phyloP scores from a whole-genome alignment of 1,284 basidiomycete genomes.

The Leccinum solheimii region DNA sequence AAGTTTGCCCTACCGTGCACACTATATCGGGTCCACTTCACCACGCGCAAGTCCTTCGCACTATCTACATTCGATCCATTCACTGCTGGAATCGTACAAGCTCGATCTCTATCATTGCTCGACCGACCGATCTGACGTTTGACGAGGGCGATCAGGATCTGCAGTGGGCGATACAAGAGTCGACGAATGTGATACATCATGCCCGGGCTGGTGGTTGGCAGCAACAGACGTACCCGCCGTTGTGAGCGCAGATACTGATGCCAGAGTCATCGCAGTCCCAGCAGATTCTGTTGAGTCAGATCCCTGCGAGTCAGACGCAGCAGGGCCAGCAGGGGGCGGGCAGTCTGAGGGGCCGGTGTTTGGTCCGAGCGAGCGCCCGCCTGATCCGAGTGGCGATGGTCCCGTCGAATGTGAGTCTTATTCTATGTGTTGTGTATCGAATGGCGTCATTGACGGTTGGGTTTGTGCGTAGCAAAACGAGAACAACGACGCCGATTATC shows the following conservation, averaged over 20 bases:
- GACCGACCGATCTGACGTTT: conserved; percentile 52
- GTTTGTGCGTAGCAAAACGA: conserved; percentile 27
- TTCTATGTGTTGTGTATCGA: not conserved
- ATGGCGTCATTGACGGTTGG: conserved; percentile 2
- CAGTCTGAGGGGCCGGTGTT: conserved; percentile 42
- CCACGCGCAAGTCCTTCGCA: too few relatives aligned
- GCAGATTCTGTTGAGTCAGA: not conserved
- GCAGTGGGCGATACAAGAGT: conserved; percentile 52
- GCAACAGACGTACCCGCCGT: conserved; percentile 14
- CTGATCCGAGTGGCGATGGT: conserved; percentile 66
- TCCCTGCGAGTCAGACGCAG: not conserved
- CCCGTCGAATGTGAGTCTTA: conserved; percentile 53
- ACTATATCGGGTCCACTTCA: too few relatives aligned
- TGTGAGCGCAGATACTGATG: conserved; percentile 9
- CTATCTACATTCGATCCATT: too few relatives aligned
- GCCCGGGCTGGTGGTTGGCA: not conserved
- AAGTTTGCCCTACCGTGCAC: too few relatives aligned
- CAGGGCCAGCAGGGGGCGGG: conserved; percentile 4
- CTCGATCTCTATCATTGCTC: conserved; percentile 27
- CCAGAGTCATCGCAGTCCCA: conserved; percentile 8
- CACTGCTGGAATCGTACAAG: too few relatives aligned
- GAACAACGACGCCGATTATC: conserved; percentile 45
- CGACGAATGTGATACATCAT: conserved; percentile 40
- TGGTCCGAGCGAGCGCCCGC: conserved; percentile 57
- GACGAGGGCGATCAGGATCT: conserved; percentile 53